Base-by-base conservation (phyloP, 805 yeast species). In the Starmerella vaccinii region DNA sequence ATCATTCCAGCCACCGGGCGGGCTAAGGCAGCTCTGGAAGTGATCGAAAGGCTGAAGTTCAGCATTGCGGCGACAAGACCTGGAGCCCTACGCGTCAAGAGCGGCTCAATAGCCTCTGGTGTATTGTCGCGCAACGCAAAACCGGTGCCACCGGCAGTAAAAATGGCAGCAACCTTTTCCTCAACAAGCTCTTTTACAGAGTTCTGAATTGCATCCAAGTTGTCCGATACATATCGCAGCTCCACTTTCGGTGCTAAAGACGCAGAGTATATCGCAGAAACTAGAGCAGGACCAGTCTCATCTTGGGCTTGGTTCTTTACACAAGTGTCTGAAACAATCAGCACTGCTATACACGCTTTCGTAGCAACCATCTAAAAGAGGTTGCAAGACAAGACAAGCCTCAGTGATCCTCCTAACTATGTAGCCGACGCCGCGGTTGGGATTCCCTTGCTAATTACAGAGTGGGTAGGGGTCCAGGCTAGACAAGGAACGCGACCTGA, bases 131-230 rank as follows among this genome's bases (percentile, higher is more conserved):
- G 58, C 4, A 55, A 57, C 2, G 73, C 61, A 58, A 76, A 74
- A 5, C 81, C 80, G 0, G 81, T 76, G 0, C 81, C 80, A 4
- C 81, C 81, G 26, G 73, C 63, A 0, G 78, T 72, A n/a, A 76
- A 38, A 8, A 76, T 61, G 18, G 75, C 44, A 10, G 45, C 12
- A 35, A 54, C 59, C 3, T 38, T 43, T 8, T 49, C 47, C 1
- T 66, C 61, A 5, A 52, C 41, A 66, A 70, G 63, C 10, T 58
- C 48, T 10, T 50, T 50, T 9, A 73, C 50, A 2, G 42, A 52
- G 5, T 49, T 38, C 43, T 66, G 70, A 29, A 74, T 71, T 15
- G 57, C 62, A 26, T 54, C 56, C 2, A 42, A 42, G 10, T 65
- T 63, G 53, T 75, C 79, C 1, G 75, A 66, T 6, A 73, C 69